phyloP scores from a whole-genome alignment of 108 stramenopile genomes.

The Discostella stelligeroides region DNA sequence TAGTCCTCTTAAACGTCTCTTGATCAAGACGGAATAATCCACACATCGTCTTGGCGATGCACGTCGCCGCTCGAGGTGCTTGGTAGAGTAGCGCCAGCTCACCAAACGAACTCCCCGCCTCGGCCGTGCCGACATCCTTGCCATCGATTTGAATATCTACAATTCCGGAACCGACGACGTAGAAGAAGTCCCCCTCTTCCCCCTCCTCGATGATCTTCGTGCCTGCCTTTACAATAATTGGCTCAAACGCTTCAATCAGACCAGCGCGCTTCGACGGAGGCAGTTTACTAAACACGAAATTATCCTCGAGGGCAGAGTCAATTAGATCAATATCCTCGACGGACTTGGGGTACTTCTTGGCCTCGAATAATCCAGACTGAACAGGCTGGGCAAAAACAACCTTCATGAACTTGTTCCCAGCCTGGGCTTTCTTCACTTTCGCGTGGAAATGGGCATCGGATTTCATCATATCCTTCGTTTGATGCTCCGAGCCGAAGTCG shows the following conservation, averaged over 20 bases:
- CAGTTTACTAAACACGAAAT: slow-evolving; percentile 83
- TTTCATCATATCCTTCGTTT: neutral
- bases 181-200: slow-evolving; percentile 92
- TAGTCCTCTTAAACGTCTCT: slow-evolving; percentile 72
- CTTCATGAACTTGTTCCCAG: slow-evolving; percentile 31
- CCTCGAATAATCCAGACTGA: slow-evolving; percentile 6
- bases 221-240: slow-evolving; percentile 48
- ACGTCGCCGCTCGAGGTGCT: slow-evolving; percentile 91
- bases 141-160: slow-evolving; percentile 74
- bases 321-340: slow-evolving; percentile 57
- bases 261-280: slow-evolving; percentile 39
- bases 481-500: slow-evolving; percentile 36
- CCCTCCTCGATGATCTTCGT: slow-evolving; percentile 89
- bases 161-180: slow-evolving; percentile 68
- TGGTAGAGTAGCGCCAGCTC: slow-evolving; percentile 95
- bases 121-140: slow-evolving; percentile 66
- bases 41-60: slow-evolving; percentile 59
- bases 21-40: slow-evolving; percentile 79
- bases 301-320: slow-evolving; percentile 53
- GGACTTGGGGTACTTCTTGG: slow-evolving; percentile 54
- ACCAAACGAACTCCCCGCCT: slow-evolving; percentile 80
- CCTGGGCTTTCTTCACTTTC: slow-evolving; percentile 30
- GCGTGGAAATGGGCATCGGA: slow-evolving; percentile 12
- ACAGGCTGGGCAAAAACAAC: slow-evolving; percentile 50
- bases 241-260: slow-evolving; percentile 77